Base-by-base conservation (phyloP, 2,329 filamentous ascomycete genomes). In the Xylariaceae sp. region DNA sequence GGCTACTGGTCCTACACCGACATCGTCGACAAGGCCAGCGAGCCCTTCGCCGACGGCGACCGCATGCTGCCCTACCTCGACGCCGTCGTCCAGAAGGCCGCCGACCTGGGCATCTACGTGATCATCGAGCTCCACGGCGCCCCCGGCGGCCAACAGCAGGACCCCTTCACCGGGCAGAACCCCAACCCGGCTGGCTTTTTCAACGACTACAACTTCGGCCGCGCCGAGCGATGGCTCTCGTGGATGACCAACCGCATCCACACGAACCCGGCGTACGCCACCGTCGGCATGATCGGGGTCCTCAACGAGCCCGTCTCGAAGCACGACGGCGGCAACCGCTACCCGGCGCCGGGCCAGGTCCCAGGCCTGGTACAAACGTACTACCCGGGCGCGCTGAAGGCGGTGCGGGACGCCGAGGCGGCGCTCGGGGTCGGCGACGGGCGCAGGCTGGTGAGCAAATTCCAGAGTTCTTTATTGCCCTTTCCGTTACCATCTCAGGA, bases 221-320 rank as follows among this genome's bases (percentile, higher is more conserved):
- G 84, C 10, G 81, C 81, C 2, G 67, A 79, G 54, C 66, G 77
- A 48, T 86, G 84, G 71, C 77, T 86, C n/a, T 70, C 77, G 50
- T 84, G 79, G 77, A 79, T 87, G 63, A 78, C 81, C 10, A 73
- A 77, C 40, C 73, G 76, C 40, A 78, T 84, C 55, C 82, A 85
- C 66, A 72, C 65, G 40, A 78, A 75, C 56, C 49, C 70, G 37
- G 75, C 75, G 26, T 83, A 81, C 66, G 71, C 77, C 50, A 84
- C 80, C 44, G 83, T 86, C 21, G 83, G 83, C 53, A 85, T 84
- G 78, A 67, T 87, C 40, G 77, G 82, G 65, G 69, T 86, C 12
- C 72, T 86, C 51, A 87, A 86, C 63, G 84, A 87, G 66, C 83
- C 84, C 2, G 67, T 79, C 12, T 75, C 76, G 48, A 59, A 59